Evolutionary conservation across 345 rosid species (phyloP).

Genomic region (Clarkia xantiana): DNA sequence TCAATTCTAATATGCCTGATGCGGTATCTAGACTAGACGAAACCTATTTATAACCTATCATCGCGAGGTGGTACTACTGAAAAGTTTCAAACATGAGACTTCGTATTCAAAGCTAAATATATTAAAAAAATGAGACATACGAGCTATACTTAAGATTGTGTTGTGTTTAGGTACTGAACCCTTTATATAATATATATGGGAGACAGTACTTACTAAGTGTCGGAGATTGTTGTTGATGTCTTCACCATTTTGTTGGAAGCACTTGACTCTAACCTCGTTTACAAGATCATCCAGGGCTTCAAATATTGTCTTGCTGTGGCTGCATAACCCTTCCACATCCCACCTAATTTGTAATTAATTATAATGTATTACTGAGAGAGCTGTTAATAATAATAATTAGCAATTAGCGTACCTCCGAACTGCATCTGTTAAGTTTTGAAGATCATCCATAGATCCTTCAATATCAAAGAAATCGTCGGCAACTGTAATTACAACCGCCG

Average conservation of each 20-base stretch:
- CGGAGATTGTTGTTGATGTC: conserved; percentile 24
- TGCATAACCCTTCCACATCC: conserved; percentile 32
- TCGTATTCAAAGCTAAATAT: too few relatives aligned
- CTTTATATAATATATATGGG: too few relatives aligned
- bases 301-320: conserved; percentile 34
- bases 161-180: too few relatives aligned
- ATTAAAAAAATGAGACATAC: too few relatives aligned
- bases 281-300: conserved; percentile 35
- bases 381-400: too few relatives aligned
- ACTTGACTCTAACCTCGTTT: conserved; percentile 15
- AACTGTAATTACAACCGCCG: conserved; percentile 33
- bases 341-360: conserved; percentile 24
- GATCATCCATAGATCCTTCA: conserved; percentile 35
- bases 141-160: too few relatives aligned
- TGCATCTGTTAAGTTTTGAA: conserved; percentile 32
- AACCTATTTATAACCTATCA: too few relatives aligned
- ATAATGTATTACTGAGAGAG: background rate
- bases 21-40: too few relatives aligned
- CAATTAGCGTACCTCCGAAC: conserved; percentile 29
- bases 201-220: conserved; percentile 34
- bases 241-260: conserved; percentile 13
- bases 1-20: too few relatives aligned
- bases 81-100: too few relatives aligned
- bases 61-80: too few relatives aligned
- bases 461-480: conserved; percentile 57